Conservation (phyloP, 371 early-diverging fungal genomes). For the Mucor sp. region DNA sequence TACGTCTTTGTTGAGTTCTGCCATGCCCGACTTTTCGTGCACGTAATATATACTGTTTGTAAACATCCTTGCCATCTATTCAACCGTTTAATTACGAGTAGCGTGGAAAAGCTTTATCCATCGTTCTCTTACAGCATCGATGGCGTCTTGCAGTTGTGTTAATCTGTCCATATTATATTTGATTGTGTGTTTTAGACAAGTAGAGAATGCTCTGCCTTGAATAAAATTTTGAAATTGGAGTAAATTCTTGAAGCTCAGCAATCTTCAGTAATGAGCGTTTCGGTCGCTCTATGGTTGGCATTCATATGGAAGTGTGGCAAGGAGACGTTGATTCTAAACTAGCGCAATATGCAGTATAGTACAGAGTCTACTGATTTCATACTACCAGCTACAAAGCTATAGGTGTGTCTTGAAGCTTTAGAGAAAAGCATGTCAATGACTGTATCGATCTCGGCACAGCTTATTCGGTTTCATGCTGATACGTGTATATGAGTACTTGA, state of each 20-base stretch:
- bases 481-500: too few species aligned
- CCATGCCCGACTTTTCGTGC: slow-evolving; percentile 54
- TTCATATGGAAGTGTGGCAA: too few species aligned
- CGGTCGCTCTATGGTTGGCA: background rate
- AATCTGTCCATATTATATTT: slow-evolving; percentile 45
- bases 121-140: slow-evolving; percentile 45
- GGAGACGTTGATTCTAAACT: too few species aligned
- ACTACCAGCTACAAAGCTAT: too few species aligned
- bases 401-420: too few species aligned
- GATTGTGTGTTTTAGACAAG: background rate
- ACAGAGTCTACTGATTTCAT: too few species aligned
- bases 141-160: slow-evolving; percentile 67
- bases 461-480: too few species aligned
- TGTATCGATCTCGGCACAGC: too few species aligned
- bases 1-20: slow-evolving; percentile 37
- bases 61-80: slow-evolving; percentile 53
- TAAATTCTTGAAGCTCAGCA: background rate
- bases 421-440: too few species aligned
- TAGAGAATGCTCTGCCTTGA: background rate
- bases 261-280: background rate
- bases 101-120: background rate
- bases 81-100: background rate
- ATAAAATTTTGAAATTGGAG: background rate
- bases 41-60: slow-evolving; percentile 58
- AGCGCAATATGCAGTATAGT: too few species aligned